These are phyloP conservation scores for Colletotrichum phormii DNA, from an alignment of 2,329 filamentous ascomycete genomes.

Conservation along the genomic window DNA sequence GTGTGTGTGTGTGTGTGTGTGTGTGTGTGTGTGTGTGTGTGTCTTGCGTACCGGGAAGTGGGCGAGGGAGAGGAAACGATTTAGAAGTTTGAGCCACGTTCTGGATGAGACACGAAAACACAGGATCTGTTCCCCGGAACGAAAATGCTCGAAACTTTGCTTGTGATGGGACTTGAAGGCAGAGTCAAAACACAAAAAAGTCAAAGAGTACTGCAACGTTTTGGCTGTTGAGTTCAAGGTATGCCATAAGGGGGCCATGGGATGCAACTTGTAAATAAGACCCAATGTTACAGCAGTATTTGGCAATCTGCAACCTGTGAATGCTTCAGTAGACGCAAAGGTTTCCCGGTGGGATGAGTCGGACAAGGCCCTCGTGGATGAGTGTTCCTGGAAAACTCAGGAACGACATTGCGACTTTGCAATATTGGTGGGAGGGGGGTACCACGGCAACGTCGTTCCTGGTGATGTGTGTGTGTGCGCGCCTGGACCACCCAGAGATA, in stretches of 20 bases:
- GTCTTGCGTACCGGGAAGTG: neutral
- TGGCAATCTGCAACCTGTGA: neutral
- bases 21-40: too few species aligned
- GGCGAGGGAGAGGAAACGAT: neutral
- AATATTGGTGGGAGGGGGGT: neutral
- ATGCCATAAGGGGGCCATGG: neutral
- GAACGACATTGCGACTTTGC: conserved; percentile 4
- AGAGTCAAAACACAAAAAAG: neutral
- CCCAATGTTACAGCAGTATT: neutral
- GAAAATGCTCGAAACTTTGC: neutral
- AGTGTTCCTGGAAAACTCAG: neutral
- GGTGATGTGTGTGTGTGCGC: too few species aligned
- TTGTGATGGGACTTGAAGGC: neutral
- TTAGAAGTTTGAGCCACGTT: neutral
- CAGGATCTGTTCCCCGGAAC: neutral
- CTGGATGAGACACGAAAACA: neutral
- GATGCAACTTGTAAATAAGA: neutral
- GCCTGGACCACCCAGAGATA: neutral
- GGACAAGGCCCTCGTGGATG: neutral
- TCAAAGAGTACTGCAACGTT: neutral
- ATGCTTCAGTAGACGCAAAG: neutral
- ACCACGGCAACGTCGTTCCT: conserved; percentile 14
- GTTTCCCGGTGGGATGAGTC: neutral
- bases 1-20: too few species aligned
- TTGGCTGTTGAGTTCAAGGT: neutral